These are phyloP conservation scores for Conidiobolus incongruus DNA, from an alignment of 371 early-diverging fungal species.

Conservation along the genomic window DNA sequence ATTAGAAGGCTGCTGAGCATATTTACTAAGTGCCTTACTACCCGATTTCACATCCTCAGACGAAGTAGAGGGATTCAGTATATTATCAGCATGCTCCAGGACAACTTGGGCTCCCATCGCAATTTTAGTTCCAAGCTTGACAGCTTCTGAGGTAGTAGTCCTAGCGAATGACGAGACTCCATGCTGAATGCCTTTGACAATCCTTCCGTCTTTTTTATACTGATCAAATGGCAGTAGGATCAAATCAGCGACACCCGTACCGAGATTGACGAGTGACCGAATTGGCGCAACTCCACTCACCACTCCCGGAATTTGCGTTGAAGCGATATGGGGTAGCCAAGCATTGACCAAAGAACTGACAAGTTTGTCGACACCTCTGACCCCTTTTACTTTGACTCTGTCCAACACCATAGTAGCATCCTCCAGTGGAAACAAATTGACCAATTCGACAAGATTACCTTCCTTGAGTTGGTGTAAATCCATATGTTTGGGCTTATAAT, in stretches of 20 bases:
- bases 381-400: conserved; percentile 51
- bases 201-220: conserved; percentile 75
- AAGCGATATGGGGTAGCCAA: conserved; percentile 79
- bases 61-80: conserved; percentile 9
- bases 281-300: conserved; percentile 82
- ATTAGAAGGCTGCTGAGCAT: conserved; percentile 61
- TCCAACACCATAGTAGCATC: conserved; percentile 67
- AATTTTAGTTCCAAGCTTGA: conserved; percentile 63
- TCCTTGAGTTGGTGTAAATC: conserved; percentile 44
- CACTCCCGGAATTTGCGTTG: conserved; percentile 70
- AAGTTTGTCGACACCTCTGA: conserved; percentile 33
- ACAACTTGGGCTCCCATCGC: conserved; percentile 79
- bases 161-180: conserved; percentile 76
- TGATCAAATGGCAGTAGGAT: conserved; percentile 82
- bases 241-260: conserved; percentile 79
- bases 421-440: conserved; percentile 83
- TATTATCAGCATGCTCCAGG: conserved; percentile 76
- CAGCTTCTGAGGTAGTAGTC: conserved; percentile 74
- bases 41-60: conserved; percentile 2
- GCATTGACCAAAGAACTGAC: conserved; percentile 30
- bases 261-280: conserved; percentile 67
- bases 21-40: conserved; percentile 30
- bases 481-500: conserved; percentile 88
- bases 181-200: conserved; percentile 58
- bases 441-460: conserved; percentile 61